Evolutionary conservation across 2,329 filamentous ascomycete genomes (phyloP), one percentile per base, ranked within the genome.

Genomic region (Ploettnerulaceae sp.): DNA sequence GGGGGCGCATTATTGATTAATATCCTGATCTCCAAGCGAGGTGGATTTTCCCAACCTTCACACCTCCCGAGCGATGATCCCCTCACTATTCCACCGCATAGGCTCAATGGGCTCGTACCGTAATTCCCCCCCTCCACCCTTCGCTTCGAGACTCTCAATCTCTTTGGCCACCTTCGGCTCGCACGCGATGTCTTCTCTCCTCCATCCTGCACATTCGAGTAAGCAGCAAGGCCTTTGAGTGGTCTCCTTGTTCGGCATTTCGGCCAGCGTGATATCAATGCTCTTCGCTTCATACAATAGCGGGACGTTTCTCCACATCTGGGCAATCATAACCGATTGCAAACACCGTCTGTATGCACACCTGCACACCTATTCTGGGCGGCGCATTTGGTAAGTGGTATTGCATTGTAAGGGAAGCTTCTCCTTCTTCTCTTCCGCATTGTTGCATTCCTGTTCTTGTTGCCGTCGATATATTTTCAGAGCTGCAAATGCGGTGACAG

Each of bases 131-230:
- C 7, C 21, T 22, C 12, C 5, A 20, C 20, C 11, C 22, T 9
- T 38, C 36, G 36, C 36, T 38, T 38, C 4, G 5, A 24, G 12
- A 12, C 36, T 28, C n/a, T 28, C 14, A 9, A 15, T 42, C 39
- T 42, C 39, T 33, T 21, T 33, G 28, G 39, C 22, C 39, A 22
- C 14, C 8, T 24, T 44, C 41, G 41, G 26, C n/a, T 36, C 31
- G 41, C 20, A 44, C 25, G 21, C 41, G 31, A 44, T 25, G 20
- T 29, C 17, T 21, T 18, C 25, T 32, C 12, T 41, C 28, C 28
- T 25, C 26, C 22, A 20, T 9, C 12, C 20, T 32, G 38, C 38
- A 26, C 20, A 8, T 31, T 21, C 26, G 32, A 17, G 14, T 35
- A 35, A 7, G 24, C 26, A 39, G 7, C 7, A 11, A 33, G 20